Evolutionary conservation across 257 asterid genomes (phyloP), one percentile per base, ranked within the genome.

Genomic region (Avicennia marina): DNA sequence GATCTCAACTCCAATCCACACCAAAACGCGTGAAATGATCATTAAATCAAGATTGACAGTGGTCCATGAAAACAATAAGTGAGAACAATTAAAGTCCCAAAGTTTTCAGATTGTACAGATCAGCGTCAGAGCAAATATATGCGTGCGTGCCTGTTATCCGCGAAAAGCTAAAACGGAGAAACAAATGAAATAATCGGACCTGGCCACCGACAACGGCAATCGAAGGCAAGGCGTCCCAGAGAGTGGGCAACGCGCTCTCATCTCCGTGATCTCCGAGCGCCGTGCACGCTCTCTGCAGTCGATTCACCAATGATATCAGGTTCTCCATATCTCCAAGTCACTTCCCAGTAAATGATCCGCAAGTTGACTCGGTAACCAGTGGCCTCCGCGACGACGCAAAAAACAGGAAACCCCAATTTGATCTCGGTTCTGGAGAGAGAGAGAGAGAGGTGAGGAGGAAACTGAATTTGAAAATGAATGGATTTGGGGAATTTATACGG

Each of bases 201-300:
- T 86, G 97, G 16, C 97, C 97, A 48, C 95, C 97, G 71, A 90
- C 95, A 72, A 86, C 95, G 69, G 97, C 97, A 46, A 90, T 86
- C 50, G 97, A 86, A 42, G 95, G 95, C 71, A 90, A 76, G 20
- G 97, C 95, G 49, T 90, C 97, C 97, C 97, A 90, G 15, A 90
- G 95, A 56, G 98, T 87, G 29, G 98, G 98, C 77, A 90, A 62
- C 54, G 90, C 84, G 74, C 81, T 77, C 33, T 83, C 96, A 10
- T 90, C 98, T 5, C 98, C 98, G 45, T 90, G 69, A 77, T 90
- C 98, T 34, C 98, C 98, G 7, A 90, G 81, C 13, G 98, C 98
- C 3, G 98, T 86, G 73, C 98, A 90, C 41, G 98, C 98, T 65
- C 95, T 79, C 78, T 90, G 98, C 62, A 90, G 67, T 32, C 95